Evolutionary conservation across 2,329 filamentous ascomycete species (phyloP).

Genomic region (Arthrobotrys entomopaga): DNA sequence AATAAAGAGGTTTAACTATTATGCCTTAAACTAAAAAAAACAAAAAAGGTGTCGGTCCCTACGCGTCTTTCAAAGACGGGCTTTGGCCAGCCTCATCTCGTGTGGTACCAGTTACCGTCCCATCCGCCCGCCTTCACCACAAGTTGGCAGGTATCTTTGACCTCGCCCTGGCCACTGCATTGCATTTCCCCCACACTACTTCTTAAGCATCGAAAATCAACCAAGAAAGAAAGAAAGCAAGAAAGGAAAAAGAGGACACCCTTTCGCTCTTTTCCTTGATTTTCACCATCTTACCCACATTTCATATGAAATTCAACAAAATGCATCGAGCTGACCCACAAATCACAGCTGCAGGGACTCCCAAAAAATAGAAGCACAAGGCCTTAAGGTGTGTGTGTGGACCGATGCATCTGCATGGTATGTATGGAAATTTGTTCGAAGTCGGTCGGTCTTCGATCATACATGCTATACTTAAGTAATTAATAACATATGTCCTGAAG

Average conservation of each 20-base stretch:
- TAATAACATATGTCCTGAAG: too few species aligned
- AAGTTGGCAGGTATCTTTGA: conserved; percentile 1
- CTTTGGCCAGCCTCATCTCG: conserved; percentile 13
- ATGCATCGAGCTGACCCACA: conserved; percentile 25
- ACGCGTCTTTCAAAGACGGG: conserved; percentile 13
- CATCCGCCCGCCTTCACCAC: too few species aligned
- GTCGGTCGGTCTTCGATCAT: conserved; percentile 4
- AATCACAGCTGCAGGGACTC: conserved; percentile 45
- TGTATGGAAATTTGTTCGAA: conserved; percentile 1
- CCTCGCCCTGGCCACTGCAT: not conserved
- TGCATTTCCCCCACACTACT: not conserved
- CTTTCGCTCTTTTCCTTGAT: conserved; percentile 17
- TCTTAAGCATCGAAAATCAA: conserved; percentile 7
- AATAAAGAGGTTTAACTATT: not conserved
- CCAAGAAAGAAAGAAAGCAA: too few species aligned
- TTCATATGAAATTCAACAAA: conserved; percentile 35
- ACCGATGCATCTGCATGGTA: not conserved
- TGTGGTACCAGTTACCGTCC: conserved; percentile 8
- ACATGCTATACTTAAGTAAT: too few species aligned
- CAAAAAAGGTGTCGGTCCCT: conserved; percentile 18
- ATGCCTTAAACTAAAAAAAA: not conserved
- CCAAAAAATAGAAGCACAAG: conserved; percentile 2
- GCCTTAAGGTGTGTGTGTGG: conserved; percentile 27
- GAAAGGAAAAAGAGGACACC: conserved; percentile 7
- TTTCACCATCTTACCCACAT: conserved; percentile 29